Conservation (phyloP, 139 green algal species). For the Dunaliella primolecta region DNA sequence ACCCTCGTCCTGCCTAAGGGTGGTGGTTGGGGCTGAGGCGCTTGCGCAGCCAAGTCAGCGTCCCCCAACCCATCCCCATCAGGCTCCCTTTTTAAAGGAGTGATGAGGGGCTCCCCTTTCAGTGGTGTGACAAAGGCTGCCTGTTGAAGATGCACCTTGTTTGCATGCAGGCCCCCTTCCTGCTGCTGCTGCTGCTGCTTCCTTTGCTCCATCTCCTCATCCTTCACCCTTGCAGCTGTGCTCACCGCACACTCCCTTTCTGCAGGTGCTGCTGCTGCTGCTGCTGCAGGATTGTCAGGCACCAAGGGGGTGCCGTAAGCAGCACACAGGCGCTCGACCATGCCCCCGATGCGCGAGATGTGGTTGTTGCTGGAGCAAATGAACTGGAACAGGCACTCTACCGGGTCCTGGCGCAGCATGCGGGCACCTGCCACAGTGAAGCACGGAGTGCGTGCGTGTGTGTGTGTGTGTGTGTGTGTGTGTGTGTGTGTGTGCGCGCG, state of each 20-base stretch:
- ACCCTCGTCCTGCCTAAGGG: too few species aligned
- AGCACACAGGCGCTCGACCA: slow-evolving; percentile 61
- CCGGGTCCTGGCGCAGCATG: slow-evolving; percentile 87
- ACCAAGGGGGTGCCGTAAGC: slow-evolving; percentile 69
- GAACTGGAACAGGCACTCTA: slow-evolving; percentile 94
- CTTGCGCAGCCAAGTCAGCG: too few species aligned
- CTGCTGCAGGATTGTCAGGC: neutral
- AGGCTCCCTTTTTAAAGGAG: neutral
- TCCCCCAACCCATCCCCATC: too few species aligned
- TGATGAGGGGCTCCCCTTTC: neutral
- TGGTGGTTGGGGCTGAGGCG: too few species aligned
- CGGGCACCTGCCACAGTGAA: slow-evolving; percentile 51
- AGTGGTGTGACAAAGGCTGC: too few species aligned
- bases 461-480: slow-evolving; percentile 8
- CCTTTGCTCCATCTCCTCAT: neutral
- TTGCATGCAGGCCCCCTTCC: neutral
- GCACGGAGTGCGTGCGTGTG: neutral
- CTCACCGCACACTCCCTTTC: neutral
- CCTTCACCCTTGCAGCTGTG: neutral
- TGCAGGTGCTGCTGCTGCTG: neutral
- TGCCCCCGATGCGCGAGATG: slow-evolving; percentile 77
- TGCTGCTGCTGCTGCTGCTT: neutral
- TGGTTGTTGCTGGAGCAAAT: slow-evolving; percentile 97
- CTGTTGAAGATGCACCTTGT: neutral
- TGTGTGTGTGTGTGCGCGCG: too few species aligned